Conservation (phyloP, 768 basidiomycete genomes). For the Suillus sp. region DNA sequence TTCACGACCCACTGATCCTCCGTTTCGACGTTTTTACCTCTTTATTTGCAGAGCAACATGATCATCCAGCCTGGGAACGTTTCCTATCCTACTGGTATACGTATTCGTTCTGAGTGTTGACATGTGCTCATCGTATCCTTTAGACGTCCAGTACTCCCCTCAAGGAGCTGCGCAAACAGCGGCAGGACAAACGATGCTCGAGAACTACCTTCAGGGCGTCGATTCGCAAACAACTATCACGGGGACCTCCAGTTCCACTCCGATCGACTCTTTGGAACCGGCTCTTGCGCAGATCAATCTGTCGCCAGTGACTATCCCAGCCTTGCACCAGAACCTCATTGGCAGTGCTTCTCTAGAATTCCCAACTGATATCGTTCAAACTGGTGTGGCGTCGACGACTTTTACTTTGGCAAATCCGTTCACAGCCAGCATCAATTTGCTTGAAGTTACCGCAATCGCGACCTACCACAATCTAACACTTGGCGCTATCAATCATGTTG, state of each 20-base stretch:
- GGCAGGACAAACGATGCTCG: conserved; percentile 57
- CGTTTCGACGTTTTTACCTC: background rate
- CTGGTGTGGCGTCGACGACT: conserved; percentile 56
- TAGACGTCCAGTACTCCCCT: conserved; percentile 63
- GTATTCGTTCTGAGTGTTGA: background rate
- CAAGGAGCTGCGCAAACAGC: conserved; percentile 50
- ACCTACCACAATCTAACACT: conserved; percentile 56
- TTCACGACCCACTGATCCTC: background rate
- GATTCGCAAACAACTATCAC: conserved; percentile 55
- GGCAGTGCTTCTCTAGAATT: conserved; percentile 56
- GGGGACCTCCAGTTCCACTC: conserved; percentile 57
- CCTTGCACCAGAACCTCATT: conserved; percentile 63
- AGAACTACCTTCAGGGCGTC: conserved; percentile 70
- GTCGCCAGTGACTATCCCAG: conserved; percentile 64
- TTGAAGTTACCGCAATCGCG: conserved; percentile 55
- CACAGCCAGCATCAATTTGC: conserved; percentile 67
- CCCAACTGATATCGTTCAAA: conserved; percentile 61
- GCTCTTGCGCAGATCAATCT: conserved; percentile 64
- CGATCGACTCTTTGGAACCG: conserved; percentile 58
- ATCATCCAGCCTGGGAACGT: conserved; percentile 60
- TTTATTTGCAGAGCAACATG: conserved; percentile 45
- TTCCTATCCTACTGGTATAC: conserved; percentile 55
- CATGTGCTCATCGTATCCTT: background rate
- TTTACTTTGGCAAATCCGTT: conserved; percentile 70
- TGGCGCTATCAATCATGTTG: conserved; percentile 58